Conservation (phyloP, 257 asterid species). For the Rauvolfia tetraphylla region DNA sequence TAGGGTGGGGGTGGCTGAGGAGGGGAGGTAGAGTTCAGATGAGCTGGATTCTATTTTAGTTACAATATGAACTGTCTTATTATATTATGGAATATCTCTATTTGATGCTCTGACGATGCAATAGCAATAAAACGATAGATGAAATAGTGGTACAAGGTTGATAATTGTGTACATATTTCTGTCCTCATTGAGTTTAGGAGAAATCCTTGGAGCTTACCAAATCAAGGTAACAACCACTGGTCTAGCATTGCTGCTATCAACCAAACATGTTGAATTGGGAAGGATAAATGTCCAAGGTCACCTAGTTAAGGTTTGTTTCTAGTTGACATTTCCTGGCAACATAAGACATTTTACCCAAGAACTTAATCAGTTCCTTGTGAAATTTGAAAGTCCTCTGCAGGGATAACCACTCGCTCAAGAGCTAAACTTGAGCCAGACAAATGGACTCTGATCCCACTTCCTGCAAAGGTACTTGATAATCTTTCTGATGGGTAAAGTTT, state of each 20-base stretch:
- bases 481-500: not conserved
- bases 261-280: constrained; percentile 68
- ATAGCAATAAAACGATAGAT: not conserved
- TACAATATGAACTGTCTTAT: not conserved
- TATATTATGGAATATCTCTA: not conserved
- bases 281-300: constrained; percentile 68
- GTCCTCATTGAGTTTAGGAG: constrained; percentile 54
- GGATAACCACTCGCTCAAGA: constrained; percentile 91
- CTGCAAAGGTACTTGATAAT: constrained; percentile 59
- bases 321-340: not conserved
- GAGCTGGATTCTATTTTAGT: not conserved
- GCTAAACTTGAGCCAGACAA: constrained; percentile 77
- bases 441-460: constrained; percentile 76
- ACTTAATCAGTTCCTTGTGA: constrained; percentile 22
- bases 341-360: constrained; percentile 7
- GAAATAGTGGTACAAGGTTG: not conserved
- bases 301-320: constrained; percentile 60
- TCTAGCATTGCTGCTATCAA: constrained; percentile 69
- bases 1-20: no score
- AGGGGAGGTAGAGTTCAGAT: no score
- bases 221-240: constrained; percentile 92
- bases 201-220: constrained; percentile 90
- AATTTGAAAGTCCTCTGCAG: constrained; percentile 52
- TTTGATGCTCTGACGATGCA: not conserved
- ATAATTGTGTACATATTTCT: constrained; percentile 1